Base-by-base conservation (phyloP, 129 eudicot genomes). In the Helianthus tuberosus region DNA sequence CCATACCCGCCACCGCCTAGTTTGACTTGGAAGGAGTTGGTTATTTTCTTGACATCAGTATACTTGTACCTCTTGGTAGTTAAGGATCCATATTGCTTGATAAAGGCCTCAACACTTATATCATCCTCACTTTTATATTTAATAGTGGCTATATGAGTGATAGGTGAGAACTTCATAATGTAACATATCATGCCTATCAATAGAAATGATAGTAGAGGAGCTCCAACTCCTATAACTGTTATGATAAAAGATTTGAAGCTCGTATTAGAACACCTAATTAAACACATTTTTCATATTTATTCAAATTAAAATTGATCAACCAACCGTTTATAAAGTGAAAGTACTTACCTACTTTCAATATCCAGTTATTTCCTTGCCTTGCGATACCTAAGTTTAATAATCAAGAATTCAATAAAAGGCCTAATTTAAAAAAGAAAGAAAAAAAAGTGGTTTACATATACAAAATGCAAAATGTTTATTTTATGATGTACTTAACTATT, bases 31-130 rank as follows among this genome's bases (percentile, higher is more conserved):
- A 61, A 61, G 2, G 66, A 61, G 11, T 61, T 61, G 46, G 66
- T 61, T 23, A 61, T 32, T 14, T 61, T 61, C 66, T 61, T 61
- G 46, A 35, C 8, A 4, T 61, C 5, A 12, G 23, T 5, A 35
- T 61, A 61, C 4, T 0, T 61, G 20, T 61, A 61, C 20, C 66
- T 61, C 46, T 61, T 61, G 66, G 66, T 61, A 13, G 66, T 35
- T 61, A 61, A 61, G 46, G 66, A 61, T 61, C 66, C 66, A 61
- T 61, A 61, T 61, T 61, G 44, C 23, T 61, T 61, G 20, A 61
- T 61, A 61, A 61, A 61, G 5, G 66, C 43, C 66, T 61, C 66
- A 61, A 61, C 66, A 13, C 66, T 32, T 6, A 13, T 13, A 61
- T 61, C 20, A 32, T 61, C 66, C 20, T 61, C 66, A 32, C 44